Conservation (phyloP, 2,329 filamentous ascomycete species). For the Pseudogymnoascus sp. region DNA sequence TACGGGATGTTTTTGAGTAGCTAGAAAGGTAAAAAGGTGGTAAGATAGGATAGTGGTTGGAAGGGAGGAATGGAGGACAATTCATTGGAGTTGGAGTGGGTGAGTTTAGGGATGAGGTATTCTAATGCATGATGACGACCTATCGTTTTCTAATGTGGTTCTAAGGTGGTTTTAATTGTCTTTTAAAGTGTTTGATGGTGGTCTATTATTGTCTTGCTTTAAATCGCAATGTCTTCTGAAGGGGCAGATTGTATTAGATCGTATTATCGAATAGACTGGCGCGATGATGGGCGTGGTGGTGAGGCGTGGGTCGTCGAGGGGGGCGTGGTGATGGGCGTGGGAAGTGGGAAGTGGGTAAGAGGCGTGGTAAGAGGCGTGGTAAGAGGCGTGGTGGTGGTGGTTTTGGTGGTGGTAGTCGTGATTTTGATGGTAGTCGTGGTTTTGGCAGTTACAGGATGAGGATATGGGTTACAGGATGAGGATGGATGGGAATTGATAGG, state of each 20-base stretch:
- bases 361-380: neutral
- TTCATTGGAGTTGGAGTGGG: neutral
- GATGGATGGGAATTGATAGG: neutral
- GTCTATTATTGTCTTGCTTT: constrained; percentile 1
- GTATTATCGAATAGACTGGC: neutral
- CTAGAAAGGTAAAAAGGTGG: neutral
- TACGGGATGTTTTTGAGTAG: neutral
- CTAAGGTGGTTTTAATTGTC: neutral
- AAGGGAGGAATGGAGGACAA: neutral
- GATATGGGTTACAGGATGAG: too few species aligned
- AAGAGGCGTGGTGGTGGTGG: neutral
- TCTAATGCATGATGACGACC: neutral
- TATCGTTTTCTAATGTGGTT: neutral
- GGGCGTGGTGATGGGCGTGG: neutral
- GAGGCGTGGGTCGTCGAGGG: neutral
- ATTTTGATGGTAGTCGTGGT: too few species aligned
- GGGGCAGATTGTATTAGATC: neutral
- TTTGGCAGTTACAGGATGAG: neutral
- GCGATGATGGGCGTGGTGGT: neutral
- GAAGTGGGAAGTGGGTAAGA: neutral
- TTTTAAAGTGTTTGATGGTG: neutral
- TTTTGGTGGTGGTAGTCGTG: neutral
- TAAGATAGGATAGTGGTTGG: neutral
- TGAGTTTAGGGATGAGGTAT: neutral
- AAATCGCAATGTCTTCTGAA: neutral